Conservation (phyloP, 106 monocot genomes). For the Alisma plantagoaquatica region DNA sequence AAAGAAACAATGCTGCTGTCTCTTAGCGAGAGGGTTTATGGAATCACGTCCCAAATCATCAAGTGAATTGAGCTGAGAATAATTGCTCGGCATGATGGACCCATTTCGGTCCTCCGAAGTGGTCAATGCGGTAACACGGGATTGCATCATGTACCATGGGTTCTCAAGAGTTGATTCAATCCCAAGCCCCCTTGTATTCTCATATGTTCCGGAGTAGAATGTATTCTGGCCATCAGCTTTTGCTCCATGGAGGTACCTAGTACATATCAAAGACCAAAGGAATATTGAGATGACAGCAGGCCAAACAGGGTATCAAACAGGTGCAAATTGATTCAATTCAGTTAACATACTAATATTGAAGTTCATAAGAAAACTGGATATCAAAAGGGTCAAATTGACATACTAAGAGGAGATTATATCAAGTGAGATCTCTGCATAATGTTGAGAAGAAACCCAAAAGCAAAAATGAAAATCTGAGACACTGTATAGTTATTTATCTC, state of each 20-base stretch:
- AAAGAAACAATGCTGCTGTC: conserved; percentile 35
- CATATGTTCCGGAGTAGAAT: conserved; percentile 48
- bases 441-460: too few species aligned
- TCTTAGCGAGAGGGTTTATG: conserved; percentile 31
- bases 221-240: conserved; percentile 16
- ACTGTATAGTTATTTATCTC: too few species aligned
- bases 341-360: too few species aligned
- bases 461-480: too few species aligned
- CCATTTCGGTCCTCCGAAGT: conserved; percentile 17
- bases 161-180: conserved; percentile 44
- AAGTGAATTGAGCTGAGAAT: conserved; percentile 27
- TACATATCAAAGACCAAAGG: neutral
- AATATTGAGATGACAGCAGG: neutral
- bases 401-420: too few species aligned
- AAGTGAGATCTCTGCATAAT: too few species aligned
- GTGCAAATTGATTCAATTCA: too few species aligned
- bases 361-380: neutral
- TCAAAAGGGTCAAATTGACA: neutral
- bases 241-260: conserved; percentile 20
- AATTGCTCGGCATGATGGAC: conserved; percentile 21
- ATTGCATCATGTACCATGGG: conserved; percentile 44
- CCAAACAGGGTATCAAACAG: neutral
- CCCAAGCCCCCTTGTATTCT: conserved; percentile 26
- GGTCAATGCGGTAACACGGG: conserved; percentile 15
- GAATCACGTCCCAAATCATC: conserved; percentile 29